These are phyloP conservation scores for Thelonectria olida DNA, from an alignment of 2,329 filamentous ascomycete genomes.

Conservation along the genomic window DNA sequence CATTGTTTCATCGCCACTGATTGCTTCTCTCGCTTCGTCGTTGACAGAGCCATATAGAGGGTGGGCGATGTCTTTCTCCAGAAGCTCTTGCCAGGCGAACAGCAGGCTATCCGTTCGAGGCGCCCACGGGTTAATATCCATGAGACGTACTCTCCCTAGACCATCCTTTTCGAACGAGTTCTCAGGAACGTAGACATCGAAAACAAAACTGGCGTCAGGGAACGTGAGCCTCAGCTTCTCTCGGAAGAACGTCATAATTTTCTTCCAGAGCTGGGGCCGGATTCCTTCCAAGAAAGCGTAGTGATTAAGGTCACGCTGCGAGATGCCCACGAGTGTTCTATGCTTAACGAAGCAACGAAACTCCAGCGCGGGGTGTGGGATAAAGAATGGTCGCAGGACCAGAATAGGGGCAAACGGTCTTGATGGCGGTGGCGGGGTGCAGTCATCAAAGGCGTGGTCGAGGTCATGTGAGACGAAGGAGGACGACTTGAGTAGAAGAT, in stretches of 20 bases:
- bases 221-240: slow-evolving; percentile 79
- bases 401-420: slow-evolving; percentile 76
- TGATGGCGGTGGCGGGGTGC: slow-evolving; percentile 51
- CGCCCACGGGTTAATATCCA: slow-evolving; percentile 97
- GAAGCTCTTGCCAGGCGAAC: slow-evolving; percentile 89
- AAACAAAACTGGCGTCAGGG: slow-evolving; percentile 83
- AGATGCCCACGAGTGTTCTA: slow-evolving; percentile 80
- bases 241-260: slow-evolving; percentile 81
- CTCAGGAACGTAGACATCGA: slow-evolving; percentile 91
- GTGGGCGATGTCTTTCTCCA: slow-evolving; percentile 72
- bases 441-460: slow-evolving; percentile 88
- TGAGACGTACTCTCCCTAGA: slow-evolving; percentile 80
- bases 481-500: slow-evolving; percentile 91
- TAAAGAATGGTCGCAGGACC: slow-evolving; percentile 87
- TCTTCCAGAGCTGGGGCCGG: slow-evolving; percentile 70
- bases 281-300: slow-evolving; percentile 81
- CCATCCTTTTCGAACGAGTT: slow-evolving; percentile 62
- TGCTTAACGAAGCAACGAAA: slow-evolving; percentile 96
- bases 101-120: slow-evolving; percentile 86
- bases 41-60: slow-evolving; percentile 61
- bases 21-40: slow-evolving; percentile 43
- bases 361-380: slow-evolving; percentile 88
- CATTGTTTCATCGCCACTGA: slow-evolving; percentile 48
- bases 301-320: slow-evolving; percentile 89
- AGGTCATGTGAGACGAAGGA: slow-evolving; percentile 95